A percentile compares a stretch with the other conserved stretches of the same genome.
Evolutionary conservation across 2,329 filamentous ascomycete species (phyloP).

Genomic region (Dryadomyces quercus-mongolicae): DNA sequence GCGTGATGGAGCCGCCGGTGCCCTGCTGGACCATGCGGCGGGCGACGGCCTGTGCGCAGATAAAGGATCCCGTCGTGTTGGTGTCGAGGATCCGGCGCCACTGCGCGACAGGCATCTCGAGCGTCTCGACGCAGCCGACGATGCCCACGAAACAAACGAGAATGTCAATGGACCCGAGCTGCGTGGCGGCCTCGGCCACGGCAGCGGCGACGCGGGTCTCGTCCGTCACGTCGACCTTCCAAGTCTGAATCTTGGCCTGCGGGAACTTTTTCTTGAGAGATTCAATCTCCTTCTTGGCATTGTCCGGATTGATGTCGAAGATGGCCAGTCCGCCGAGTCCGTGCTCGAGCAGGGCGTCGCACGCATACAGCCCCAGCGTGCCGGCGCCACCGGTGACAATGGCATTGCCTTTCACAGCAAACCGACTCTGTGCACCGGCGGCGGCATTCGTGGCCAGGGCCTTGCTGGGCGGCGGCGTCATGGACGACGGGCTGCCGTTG

Average conservation of each 20-base stretch:
- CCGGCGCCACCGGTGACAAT: slow-evolving; percentile 56
- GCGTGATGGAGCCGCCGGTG: slow-evolving; percentile 48
- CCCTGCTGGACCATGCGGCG: slow-evolving; percentile 37
- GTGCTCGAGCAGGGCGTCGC: slow-evolving; percentile 55
- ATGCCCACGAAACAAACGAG: slow-evolving; percentile 58
- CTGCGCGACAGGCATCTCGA: slow-evolving; percentile 44
- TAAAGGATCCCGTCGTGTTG: slow-evolving; percentile 59
- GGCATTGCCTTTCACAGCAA: slow-evolving; percentile 20
- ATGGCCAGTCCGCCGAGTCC: slow-evolving; percentile 46
- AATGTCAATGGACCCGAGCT: slow-evolving; percentile 39
- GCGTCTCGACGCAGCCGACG: slow-evolving; percentile 47
- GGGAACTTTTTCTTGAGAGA: slow-evolving; percentile 39
- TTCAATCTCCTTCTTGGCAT: slow-evolving; percentile 6
- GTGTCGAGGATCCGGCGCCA: slow-evolving; percentile 57
- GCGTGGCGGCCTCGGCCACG: slow-evolving; percentile 24
- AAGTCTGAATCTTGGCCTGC: not conserved
- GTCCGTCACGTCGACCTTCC: slow-evolving; percentile 38
- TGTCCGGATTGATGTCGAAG: slow-evolving; percentile 38
- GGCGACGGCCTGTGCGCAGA: slow-evolving; percentile 53
- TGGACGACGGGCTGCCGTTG: not conserved
- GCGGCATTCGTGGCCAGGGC: not conserved
- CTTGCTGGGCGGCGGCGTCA: not conserved
- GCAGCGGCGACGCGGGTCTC: slow-evolving; percentile 16
- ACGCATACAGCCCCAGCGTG: slow-evolving; percentile 45
- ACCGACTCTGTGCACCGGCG: slow-evolving; percentile 13